Evolutionary conservation across 257 asterid genomes (phyloP), one percentile per base, ranked within the genome.

Genomic region (Linderniella brevidens): DNA sequence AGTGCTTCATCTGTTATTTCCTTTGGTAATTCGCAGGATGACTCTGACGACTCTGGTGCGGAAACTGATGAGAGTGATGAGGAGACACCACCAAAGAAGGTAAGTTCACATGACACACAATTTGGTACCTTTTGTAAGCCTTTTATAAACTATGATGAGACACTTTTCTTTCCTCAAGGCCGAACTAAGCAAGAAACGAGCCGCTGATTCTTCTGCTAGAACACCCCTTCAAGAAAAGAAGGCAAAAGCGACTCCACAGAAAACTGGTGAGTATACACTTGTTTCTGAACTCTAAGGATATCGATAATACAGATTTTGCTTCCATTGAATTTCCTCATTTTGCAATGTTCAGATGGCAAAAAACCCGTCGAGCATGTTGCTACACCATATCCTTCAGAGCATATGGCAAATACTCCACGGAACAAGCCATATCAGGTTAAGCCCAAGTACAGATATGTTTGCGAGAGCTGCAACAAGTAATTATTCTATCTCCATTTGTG

Each of bases 51-150:
- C 3, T 63, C 71, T 35, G 45, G 13, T 14, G 79, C 69, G 1
- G 81, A 74, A 9, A 63, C 73, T 38, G 77, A 70, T 19, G 78
- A 73, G 13, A 56, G 64, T 29, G 82, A 75, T 12, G 80, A 80
- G 57, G 88, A 75, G 69, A 78, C n/a, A n/a, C n/a, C 78, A 0
- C 90, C 78, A 7, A 68, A 68, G 61, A 77, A 77, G 88, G 93
- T 80, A n/a, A n/a, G n/a, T n/a, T 9, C 16, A 12, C 35, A 8
- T 47, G 17, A 25, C 41, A 9, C 9, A 40, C 35, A n/a, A n/a
- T n/a, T n/a, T n/a, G n/a, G n/a, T n/a, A n/a, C n/a, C n/a, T n/a
- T n/a, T n/a, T n/a, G n/a, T n/a, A n/a, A n/a, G n/a, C n/a, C n/a
- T n/a, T n/a, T n/a, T n/a, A n/a, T n/a, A n/a, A n/a, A 25, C 32